Percentiles rank a stretch among this genome's conserved stretches.
Conservation (phyloP, 2,329 filamentous ascomycete genomes). For the Aspergillus cejpii region DNA sequence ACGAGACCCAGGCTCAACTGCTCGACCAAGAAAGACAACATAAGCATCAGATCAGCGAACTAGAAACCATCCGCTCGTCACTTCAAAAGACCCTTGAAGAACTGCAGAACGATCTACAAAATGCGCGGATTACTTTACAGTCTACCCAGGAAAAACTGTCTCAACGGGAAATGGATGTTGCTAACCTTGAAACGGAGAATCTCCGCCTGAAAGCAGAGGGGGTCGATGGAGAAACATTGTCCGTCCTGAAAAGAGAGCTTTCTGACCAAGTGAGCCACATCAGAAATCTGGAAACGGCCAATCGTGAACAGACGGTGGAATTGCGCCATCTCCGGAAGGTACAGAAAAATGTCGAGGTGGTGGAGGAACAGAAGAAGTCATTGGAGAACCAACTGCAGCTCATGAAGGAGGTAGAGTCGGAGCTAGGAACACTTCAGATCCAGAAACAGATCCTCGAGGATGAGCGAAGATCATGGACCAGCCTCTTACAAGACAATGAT, state of each 20-base stretch:
- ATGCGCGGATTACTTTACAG: slow-evolving; percentile 51
- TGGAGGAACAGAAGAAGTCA: slow-evolving; percentile 88
- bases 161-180: slow-evolving; percentile 64
- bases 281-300: slow-evolving; percentile 70
- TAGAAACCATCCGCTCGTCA: slow-evolving; percentile 55
- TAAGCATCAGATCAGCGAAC: slow-evolving; percentile 52
- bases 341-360: slow-evolving; percentile 81
- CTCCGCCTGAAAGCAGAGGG: slow-evolving; percentile 77
- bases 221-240: slow-evolving; percentile 77
- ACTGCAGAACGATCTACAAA: slow-evolving; percentile 49
- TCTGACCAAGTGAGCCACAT: slow-evolving; percentile 91
- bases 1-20: slow-evolving; percentile 71
- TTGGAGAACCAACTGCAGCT: slow-evolving; percentile 70
- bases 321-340: slow-evolving; percentile 73
- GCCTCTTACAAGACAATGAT: slow-evolving; percentile 67
- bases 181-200: slow-evolving; percentile 73
- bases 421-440: slow-evolving; percentile 71
- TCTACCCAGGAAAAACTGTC: slow-evolving; percentile 60
- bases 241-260: slow-evolving; percentile 78
- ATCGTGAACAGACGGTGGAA: slow-evolving; percentile 71
- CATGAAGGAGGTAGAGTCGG: slow-evolving; percentile 65
- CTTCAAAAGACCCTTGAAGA: slow-evolving; percentile 51
- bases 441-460: slow-evolving; percentile 84
- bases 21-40: slow-evolving; percentile 62
- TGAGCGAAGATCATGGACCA: slow-evolving; percentile 78